Base-by-base conservation (phyloP, 2,329 filamentous ascomycete species). In the Fusarium denticulatum region DNA sequence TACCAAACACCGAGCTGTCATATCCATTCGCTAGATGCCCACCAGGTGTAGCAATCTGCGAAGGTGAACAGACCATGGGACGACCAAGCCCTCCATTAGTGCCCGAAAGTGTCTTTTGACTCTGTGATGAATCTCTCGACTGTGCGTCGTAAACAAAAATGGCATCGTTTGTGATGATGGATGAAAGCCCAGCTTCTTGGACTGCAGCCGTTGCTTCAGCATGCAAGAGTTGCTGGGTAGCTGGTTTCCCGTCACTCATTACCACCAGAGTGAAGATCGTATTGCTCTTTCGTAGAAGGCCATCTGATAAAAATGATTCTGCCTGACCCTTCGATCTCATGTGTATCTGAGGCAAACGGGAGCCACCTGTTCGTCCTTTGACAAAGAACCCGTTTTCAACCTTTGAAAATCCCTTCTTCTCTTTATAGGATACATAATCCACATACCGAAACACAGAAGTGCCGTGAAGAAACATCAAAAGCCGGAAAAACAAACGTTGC, bases 181-280 rank as follows among this genome's bases (percentile, higher is more conserved):
- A 43, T 13, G 53, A 45, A 8, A 57, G 28, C 2, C n/a, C 28
- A 1, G 53, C 18, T 22, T 30, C 53, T 20, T 43, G 15, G 26
- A 57, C 39, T 32, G 39, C 53, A 6, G 37, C 39, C 0, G 8
- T 56, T 14, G 28, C 37, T 32, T 43, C 22, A 10, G 22, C n/a
- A 2, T 34, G 5, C 18, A 43, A 6, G 0, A 12, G 3, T 14
- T 22, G 28, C 8, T 43, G 53, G 16, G 2, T 43, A 0, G n/a
- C 18, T 14, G 12, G 6, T 0, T 20, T 22, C 2, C 15, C 15
- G 4, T 43, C 37, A 2, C 28, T 12, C 5, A 45, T 2, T 1
- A 32, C 53, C 6, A 34, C 7, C 2, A 57, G 18, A 18, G 39
- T 57, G n/a, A 57, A 57, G 7, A 57, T 11, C 2, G 28, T 57